Conservation (phyloP, 805 yeast genomes). For the Jamesozyma piceae region DNA sequence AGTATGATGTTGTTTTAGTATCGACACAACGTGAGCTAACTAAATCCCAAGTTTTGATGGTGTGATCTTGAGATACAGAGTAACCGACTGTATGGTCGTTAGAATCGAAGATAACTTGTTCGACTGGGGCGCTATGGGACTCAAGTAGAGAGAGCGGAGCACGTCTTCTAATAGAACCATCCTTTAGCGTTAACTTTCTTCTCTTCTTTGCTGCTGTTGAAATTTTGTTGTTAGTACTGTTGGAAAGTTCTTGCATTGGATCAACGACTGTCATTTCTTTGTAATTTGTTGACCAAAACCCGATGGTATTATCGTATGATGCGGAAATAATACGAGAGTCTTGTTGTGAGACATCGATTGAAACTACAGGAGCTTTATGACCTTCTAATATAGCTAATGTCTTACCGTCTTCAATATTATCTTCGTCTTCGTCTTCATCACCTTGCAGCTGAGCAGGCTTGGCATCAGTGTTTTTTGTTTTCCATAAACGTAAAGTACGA, state of each 20-base stretch:
- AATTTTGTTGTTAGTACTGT: conserved; percentile 32
- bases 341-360: conserved; percentile 48
- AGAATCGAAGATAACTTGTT: conserved; percentile 66
- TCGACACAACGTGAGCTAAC: conserved; percentile 79
- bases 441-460: not conserved
- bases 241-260: conserved; percentile 37
- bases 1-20: conserved; percentile 77
- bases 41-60: conserved; percentile 93
- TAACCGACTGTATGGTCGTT: conserved; percentile 75
- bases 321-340: conserved; percentile 69
- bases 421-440: conserved; percentile 37
- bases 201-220: conserved; percentile 85
- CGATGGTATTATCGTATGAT: conserved; percentile 69
- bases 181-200: conserved; percentile 69
- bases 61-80: conserved; percentile 92
- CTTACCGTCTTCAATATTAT: conserved; percentile 52
- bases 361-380: conserved; percentile 80
- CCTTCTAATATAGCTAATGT: conserved; percentile 83
- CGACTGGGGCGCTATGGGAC: conserved; percentile 82
- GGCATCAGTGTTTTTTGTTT: conserved; percentile 37
- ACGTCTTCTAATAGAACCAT: conserved; percentile 66
- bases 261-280: conserved; percentile 71
- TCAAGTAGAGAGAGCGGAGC: conserved; percentile 73
- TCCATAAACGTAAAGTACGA: conserved; percentile 84
- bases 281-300: conserved; percentile 80